phyloP scores from a whole-genome alignment of 768 basidiomycete species.

The Hortiboletus flavorubellus region DNA sequence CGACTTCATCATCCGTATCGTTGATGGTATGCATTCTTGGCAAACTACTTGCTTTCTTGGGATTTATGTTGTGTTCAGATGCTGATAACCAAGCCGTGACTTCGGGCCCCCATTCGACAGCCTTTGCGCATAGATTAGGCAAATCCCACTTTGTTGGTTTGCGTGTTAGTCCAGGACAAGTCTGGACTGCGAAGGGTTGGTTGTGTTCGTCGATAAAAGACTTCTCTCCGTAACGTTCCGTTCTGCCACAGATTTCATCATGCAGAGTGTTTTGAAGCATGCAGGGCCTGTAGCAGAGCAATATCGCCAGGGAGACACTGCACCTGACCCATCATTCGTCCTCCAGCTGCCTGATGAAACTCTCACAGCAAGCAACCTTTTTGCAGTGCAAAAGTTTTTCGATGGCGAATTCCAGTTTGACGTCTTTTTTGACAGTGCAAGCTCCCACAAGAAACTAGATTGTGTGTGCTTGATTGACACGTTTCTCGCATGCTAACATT shows the following conservation, averaged over 20 bases:
- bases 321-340: slow-evolving; percentile 79
- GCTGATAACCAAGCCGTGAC: slow-evolving; percentile 53
- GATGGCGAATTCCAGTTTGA: slow-evolving; percentile 89
- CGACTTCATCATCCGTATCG: slow-evolving; percentile 75
- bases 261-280: slow-evolving; percentile 55
- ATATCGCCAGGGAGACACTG: slow-evolving; percentile 44
- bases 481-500: slow-evolving; percentile 2
- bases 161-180: slow-evolving; percentile 52
- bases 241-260: slow-evolving; percentile 50
- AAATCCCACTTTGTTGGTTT: slow-evolving; percentile 71
- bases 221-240: neutral
- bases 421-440: slow-evolving; percentile 79
- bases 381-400: slow-evolving; percentile 82
- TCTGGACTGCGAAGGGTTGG: slow-evolving; percentile 87
- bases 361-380: slow-evolving; percentile 72
- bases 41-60: neutral
- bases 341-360: slow-evolving; percentile 75
- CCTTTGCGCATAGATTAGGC: slow-evolving; percentile 59
- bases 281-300: slow-evolving; percentile 53
- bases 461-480: slow-evolving; percentile 42
- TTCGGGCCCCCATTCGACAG: slow-evolving; percentile 52
- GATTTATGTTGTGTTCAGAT: slow-evolving; percentile 39
- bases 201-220: neutral
- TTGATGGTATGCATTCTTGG: slow-evolving; percentile 54
- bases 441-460: slow-evolving; percentile 58